phyloP scores from a whole-genome alignment of 164 flowering plant species.

The Warburgia ugandensis region DNA sequence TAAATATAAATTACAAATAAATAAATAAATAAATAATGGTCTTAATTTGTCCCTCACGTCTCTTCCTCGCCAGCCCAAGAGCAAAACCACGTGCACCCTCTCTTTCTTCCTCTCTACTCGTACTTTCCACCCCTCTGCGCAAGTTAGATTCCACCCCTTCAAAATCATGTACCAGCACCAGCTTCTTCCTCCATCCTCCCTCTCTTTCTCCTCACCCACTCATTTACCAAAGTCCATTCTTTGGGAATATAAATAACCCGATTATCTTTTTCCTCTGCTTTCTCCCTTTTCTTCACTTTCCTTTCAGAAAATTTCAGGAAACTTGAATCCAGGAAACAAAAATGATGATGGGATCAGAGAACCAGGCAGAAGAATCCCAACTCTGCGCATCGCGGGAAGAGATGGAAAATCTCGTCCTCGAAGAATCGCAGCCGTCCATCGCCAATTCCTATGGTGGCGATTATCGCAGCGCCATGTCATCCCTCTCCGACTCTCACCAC shows the following conservation, averaged over 20 bases:
- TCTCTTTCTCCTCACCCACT: background rate
- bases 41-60: too few species aligned
- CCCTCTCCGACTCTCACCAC: slow-evolving; percentile 33
- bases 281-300: background rate
- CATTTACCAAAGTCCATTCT: background rate
- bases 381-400: slow-evolving; percentile 49
- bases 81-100: too few species aligned
- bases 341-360: slow-evolving; percentile 68
- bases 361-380: slow-evolving; percentile 37
- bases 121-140: too few species aligned
- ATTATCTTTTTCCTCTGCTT: background rate
- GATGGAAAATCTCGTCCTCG: slow-evolving; percentile 56
- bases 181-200: background rate
- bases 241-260: too few species aligned
- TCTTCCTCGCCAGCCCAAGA: too few species aligned
- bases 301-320: background rate
- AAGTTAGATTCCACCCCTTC: background rate
- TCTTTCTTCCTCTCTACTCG: too few species aligned
- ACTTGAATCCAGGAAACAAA: background rate
- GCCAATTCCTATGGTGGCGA: slow-evolving; percentile 10
- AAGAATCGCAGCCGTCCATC: slow-evolving; percentile 36
- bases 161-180: background rate
- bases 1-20: too few species aligned
- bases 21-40: too few species aligned
- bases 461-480: slow-evolving; percentile 41